phyloP scores from a whole-genome alignment of 23 red algal species.

The Gracilariopsis chorda region DNA sequence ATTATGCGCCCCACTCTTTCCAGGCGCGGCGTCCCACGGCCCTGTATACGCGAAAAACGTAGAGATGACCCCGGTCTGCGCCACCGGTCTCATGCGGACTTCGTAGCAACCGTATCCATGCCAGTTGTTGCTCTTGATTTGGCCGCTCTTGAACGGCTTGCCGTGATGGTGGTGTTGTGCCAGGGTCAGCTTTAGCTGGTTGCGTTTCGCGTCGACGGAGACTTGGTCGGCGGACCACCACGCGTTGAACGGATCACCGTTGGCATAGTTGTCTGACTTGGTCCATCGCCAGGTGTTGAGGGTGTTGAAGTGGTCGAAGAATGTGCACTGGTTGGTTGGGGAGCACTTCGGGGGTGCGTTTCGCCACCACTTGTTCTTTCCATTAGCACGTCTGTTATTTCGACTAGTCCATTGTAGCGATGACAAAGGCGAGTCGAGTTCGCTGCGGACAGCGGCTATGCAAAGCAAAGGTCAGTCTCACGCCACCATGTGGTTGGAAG shows the following conservation, averaged over 20 bases:
- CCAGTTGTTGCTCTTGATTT: conserved; percentile 13
- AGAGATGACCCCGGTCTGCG: conserved; percentile 24
- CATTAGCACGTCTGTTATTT: too few relatives aligned
- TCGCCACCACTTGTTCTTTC: too few relatives aligned
- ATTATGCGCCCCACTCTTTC: conserved; percentile 1
- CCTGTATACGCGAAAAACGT: conserved; percentile 56
- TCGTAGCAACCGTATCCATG: conserved; percentile 56
- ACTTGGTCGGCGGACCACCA: conserved; percentile 29
- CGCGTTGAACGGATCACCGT: conserved; percentile 39
- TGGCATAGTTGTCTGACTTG: conserved; percentile 29
- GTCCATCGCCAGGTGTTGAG: neutral
- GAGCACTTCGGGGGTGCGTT: too few relatives aligned
- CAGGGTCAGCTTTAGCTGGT: neutral
- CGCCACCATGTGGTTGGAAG: too few relatives aligned
- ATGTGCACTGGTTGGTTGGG: conserved; percentile 4
- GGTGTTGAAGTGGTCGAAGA: conserved; percentile 19
- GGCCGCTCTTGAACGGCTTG: conserved; percentile 21
- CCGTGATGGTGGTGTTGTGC: neutral
- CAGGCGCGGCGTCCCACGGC: neutral
- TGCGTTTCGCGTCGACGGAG: neutral
- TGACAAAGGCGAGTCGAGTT: too few relatives aligned
- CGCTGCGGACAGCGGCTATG: too few relatives aligned
- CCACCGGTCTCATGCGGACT: conserved; percentile 45
- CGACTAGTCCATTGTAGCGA: too few relatives aligned
- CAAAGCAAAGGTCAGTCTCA: too few relatives aligned